Percentiles rank a stretch among this genome's conserved stretches.
phyloP scores from a whole-genome alignment of 1,284 basidiomycete genomes.

The Mycena citricolor region DNA sequence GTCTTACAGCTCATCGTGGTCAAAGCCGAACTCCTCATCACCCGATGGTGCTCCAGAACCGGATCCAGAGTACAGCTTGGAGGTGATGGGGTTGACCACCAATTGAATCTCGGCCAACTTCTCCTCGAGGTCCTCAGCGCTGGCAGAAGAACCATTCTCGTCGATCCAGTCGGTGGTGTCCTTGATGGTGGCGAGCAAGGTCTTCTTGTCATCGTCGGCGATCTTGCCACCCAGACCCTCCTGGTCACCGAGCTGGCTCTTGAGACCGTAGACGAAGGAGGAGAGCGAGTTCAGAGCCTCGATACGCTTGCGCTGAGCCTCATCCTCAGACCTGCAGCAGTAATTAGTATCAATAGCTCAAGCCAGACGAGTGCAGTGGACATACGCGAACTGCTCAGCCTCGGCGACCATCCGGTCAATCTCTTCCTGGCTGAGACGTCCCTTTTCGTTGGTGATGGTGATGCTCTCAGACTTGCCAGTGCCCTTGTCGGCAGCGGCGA shows the following conservation, averaged over 20 bases:
- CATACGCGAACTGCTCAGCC: conserved; percentile 78
- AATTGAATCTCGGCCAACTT: conserved; percentile 63
- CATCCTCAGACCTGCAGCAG: conserved; percentile 61
- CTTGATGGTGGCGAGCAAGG: conserved; percentile 80
- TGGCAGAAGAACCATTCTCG: conserved; percentile 43
- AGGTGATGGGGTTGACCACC: conserved; percentile 61
- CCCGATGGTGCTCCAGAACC: conserved; percentile 29
- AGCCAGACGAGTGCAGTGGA: conserved; percentile 26
- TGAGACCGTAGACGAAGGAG: conserved; percentile 80
- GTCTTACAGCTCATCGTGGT: conserved; percentile 27
- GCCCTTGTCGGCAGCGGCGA: conserved; percentile 87
- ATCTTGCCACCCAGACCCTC: conserved; percentile 92
- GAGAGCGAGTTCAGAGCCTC: conserved; percentile 83
- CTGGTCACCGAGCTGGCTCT: conserved; percentile 83
- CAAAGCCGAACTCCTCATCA: conserved; percentile 18
- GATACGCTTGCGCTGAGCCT: conserved; percentile 84
- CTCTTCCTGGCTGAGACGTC: conserved; percentile 82
- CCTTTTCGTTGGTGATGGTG: conserved; percentile 86
- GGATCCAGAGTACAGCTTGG: conserved; percentile 25
- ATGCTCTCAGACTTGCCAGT: conserved; percentile 88
- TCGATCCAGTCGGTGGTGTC: conserved; percentile 87
- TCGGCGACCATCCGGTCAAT: conserved; percentile 92
- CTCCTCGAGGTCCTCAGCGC: conserved; percentile 89
- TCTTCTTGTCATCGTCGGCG: conserved; percentile 86
- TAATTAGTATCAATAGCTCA: not conserved